Conservation (phyloP, 768 basidiomycete genomes). For the Pleurotus pulmonarius region DNA sequence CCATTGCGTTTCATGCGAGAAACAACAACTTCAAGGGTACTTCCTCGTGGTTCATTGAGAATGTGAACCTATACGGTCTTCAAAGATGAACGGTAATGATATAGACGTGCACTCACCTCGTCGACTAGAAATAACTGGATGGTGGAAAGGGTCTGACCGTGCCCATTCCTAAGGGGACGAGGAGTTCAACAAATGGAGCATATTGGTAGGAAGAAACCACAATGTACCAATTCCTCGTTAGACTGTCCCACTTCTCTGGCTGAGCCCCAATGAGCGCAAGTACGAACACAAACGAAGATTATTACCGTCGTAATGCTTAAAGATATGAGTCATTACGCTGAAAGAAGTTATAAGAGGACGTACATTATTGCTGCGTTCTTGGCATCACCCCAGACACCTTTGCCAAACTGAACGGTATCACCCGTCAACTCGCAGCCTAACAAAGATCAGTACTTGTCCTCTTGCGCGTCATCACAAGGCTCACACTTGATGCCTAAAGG, state of each 20-base stretch:
- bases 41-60: slow-evolving; percentile 85
- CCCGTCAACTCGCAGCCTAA: slow-evolving; percentile 90
- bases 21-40: slow-evolving; percentile 91
- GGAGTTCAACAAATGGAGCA: background rate
- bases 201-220: background rate
- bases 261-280: slow-evolving; percentile 19
- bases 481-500: slow-evolving; percentile 73
- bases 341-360: slow-evolving; percentile 13
- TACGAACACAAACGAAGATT: background rate
- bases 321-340: background rate
- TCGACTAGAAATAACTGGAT: slow-evolving; percentile 87
- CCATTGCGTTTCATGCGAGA: slow-evolving; percentile 86
- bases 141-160: slow-evolving; percentile 63
- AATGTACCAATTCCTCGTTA: slow-evolving; percentile 80
- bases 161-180: slow-evolving; percentile 32
- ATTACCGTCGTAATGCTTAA: slow-evolving; percentile 74
- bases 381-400: slow-evolving; percentile 68
- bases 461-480: slow-evolving; percentile 11
- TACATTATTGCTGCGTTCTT: slow-evolving; percentile 79
- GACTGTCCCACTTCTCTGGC: slow-evolving; percentile 96
- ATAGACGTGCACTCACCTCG: slow-evolving; percentile 47
- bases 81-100: background rate
- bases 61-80: slow-evolving; percentile 70
- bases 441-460: background rate
- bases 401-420: slow-evolving; percentile 71